phyloP scores from a whole-genome alignment of 352 stramenopile genomes.

The Phytopythium boreale region DNA sequence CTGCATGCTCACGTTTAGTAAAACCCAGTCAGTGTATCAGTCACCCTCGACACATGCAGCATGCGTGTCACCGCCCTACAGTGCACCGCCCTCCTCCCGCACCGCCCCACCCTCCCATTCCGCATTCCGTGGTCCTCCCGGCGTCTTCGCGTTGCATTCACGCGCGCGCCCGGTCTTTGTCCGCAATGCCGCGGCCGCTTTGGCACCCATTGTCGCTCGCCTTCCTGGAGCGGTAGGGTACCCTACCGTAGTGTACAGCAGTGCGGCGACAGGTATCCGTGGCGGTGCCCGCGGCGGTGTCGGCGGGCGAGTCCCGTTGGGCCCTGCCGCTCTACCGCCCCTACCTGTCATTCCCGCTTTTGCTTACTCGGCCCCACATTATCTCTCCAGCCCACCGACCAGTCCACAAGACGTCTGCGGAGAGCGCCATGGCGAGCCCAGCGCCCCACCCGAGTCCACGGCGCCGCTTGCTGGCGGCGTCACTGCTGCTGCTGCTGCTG shows the following conservation, averaged over 20 bases:
- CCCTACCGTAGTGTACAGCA: too few relatives aligned
- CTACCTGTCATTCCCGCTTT: conserved; percentile 7
- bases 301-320: too few relatives aligned
- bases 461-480: neutral
- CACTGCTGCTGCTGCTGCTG: neutral
- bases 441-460: neutral
- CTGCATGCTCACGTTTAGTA: neutral
- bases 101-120: too few relatives aligned
- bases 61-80: neutral
- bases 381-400: neutral
- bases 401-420: neutral
- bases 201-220: conserved; percentile 6
- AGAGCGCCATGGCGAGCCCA: neutral
- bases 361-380: conserved; percentile 5
- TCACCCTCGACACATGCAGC: neutral
- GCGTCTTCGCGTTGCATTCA: neutral
- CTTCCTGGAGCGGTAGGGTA: too few relatives aligned
- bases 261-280: too few relatives aligned
- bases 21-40: neutral
- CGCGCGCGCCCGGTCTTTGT: conserved; percentile 2
- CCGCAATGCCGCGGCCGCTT: neutral
- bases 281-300: too few relatives aligned
- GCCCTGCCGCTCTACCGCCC: neutral
- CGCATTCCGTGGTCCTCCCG: too few relatives aligned
- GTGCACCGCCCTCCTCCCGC: neutral